phyloP scores from a whole-genome alignment of 1,139 yeast species.

The Hyphopichia pseudoburtonii region DNA sequence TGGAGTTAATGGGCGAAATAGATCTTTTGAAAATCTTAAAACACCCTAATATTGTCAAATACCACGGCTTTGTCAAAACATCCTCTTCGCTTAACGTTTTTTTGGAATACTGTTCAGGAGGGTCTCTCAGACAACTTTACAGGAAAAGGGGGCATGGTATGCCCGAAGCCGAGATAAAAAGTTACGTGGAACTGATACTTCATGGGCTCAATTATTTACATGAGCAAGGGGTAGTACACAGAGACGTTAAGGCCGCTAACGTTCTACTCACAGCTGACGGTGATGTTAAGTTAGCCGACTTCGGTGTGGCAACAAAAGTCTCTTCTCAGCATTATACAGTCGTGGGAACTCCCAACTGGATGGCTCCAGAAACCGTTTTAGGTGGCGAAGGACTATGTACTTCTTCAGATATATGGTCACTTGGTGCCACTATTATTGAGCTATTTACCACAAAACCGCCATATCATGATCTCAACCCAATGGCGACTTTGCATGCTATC shows the following conservation, averaged over 20 bases:
- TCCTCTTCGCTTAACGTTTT: conserved; percentile 67
- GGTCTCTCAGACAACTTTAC: conserved; percentile 74
- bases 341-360: conserved; percentile 81
- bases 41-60: conserved; percentile 85
- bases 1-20: conserved; percentile 75
- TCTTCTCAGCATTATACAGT: conserved; percentile 42
- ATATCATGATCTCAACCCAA: conserved; percentile 73
- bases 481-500: conserved; percentile 90
- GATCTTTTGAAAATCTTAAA: conserved; percentile 77
- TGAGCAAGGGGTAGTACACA: conserved; percentile 70
- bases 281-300: conserved; percentile 70
- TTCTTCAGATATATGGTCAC: conserved; percentile 89
- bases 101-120: conserved; percentile 76
- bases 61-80: conserved; percentile 83
- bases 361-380: conserved; percentile 79
- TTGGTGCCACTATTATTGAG: conserved; percentile 92
- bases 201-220: conserved; percentile 71
- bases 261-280: conserved; percentile 62
- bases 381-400: conserved; percentile 85
- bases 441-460: conserved; percentile 87
- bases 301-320: conserved; percentile 71
- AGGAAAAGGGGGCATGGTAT: conserved; percentile 52
- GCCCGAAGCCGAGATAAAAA: conserved; percentile 60
- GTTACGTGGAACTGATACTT: conserved; percentile 68
- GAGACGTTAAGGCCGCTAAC: conserved; percentile 81